Evolutionary conservation across 2,329 filamentous ascomycete species (phyloP).

Genomic region (Verticillium nonalfalfae): DNA sequence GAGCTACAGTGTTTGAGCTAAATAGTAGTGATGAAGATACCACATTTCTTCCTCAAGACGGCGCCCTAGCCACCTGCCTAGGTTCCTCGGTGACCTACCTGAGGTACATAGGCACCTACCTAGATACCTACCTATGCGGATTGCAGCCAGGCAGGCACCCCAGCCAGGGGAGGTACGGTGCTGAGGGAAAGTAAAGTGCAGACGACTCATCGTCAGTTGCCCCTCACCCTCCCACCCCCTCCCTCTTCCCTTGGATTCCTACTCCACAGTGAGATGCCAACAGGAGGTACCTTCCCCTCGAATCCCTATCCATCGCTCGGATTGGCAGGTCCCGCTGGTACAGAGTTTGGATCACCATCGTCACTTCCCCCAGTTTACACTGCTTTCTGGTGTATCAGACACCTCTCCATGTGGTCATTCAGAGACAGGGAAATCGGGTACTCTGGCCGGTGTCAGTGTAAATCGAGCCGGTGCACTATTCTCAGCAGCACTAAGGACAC

Average conservation of each 20-base stretch:
- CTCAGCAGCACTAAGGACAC: neutral
- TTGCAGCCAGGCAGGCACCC: no score
- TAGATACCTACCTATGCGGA: no score
- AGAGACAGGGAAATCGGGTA: neutral
- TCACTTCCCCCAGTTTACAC: neutral
- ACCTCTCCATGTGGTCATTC: neutral
- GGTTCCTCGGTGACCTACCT: no score
- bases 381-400: neutral
- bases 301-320: neutral
- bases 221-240: neutral
- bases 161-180: no score
- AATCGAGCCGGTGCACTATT: neutral
- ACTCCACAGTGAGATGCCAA: neutral
- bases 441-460: neutral
- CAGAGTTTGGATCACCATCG: no score
- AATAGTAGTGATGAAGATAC: no score
- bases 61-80: no score
- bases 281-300: neutral
- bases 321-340: neutral
- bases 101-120: no score
- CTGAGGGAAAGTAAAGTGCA: neutral
- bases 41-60: no score
- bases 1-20: neutral
- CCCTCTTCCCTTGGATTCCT: neutral
- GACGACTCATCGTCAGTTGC: neutral